phyloP scores from a whole-genome alignment of 306 rosid species.

The Bauhinia variegata region DNA sequence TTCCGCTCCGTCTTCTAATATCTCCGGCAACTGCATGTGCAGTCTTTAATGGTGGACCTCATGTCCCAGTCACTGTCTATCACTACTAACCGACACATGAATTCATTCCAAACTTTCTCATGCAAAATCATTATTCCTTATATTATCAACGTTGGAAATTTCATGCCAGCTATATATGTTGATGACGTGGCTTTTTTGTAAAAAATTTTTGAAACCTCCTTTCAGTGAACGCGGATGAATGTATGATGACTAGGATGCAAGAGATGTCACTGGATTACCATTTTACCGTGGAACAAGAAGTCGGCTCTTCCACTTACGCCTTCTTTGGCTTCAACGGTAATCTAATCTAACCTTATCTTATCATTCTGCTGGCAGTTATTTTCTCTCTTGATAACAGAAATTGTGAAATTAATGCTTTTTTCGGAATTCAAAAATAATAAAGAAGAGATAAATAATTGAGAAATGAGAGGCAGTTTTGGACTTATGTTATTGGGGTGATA shows the following conservation, averaged over 20 bases:
- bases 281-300: slow-evolving; percentile 92
- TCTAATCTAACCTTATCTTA: neutral
- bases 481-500: neutral
- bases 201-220: neutral
- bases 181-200: slow-evolving; percentile 21
- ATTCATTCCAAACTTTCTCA: slow-evolving; percentile 37
- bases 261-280: slow-evolving; percentile 97
- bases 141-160: slow-evolving; percentile 1
- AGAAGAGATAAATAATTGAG: no score
- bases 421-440: no score
- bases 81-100: slow-evolving; percentile 48
- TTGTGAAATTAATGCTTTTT: neutral
- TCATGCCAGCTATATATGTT: slow-evolving; percentile 23
- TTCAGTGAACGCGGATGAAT: slow-evolving; percentile 79
- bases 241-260: slow-evolving; percentile 93
- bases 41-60: slow-evolving; percentile 64
- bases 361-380: neutral
- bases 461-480: neutral
- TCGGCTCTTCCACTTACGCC: slow-evolving; percentile 79
- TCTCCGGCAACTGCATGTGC: slow-evolving; percentile 64
- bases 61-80: slow-evolving; percentile 48
- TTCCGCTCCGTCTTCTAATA: slow-evolving; percentile 26
- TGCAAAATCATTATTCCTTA: slow-evolving; percentile 25
- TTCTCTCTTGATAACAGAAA: slow-evolving; percentile 10
- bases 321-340: slow-evolving; percentile 88